phyloP scores from a whole-genome alignment of 2,329 filamentous ascomycete genomes.

The Aspergillus alliaceus region DNA sequence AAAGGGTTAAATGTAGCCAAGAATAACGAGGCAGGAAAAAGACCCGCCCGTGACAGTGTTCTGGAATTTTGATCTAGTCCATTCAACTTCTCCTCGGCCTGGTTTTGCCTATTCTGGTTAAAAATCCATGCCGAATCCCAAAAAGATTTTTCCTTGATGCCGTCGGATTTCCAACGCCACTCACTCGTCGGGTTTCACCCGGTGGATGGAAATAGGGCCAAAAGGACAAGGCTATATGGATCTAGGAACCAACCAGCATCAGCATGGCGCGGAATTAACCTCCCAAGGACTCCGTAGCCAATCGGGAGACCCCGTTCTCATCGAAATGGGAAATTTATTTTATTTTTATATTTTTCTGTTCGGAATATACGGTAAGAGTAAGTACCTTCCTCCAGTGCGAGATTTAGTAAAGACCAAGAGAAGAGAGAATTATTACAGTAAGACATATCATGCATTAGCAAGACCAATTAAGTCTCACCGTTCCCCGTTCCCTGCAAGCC shows the following conservation, averaged over 20 bases:
- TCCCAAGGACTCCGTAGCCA: neutral
- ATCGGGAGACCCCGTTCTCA: neutral
- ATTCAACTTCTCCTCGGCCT: too few relatives aligned
- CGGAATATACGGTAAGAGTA: neutral
- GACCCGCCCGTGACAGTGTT: neutral
- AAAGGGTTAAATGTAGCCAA: neutral
- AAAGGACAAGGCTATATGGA: neutral
- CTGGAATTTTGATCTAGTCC: neutral
- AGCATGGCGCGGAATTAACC: neutral
- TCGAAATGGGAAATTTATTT: neutral
- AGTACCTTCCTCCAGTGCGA: too few relatives aligned
- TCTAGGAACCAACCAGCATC: neutral
- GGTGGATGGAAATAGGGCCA: neutral
- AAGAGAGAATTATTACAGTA: neutral
- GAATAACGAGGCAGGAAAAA: neutral
- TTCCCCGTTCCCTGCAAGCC: neutral
- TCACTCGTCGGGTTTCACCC: neutral
- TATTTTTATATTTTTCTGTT: neutral
- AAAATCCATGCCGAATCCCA: neutral
- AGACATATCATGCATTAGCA: neutral
- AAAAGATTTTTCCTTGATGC: neutral
- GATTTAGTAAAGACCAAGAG: too few relatives aligned
- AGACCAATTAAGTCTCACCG: neutral
- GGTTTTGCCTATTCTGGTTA: neutral
- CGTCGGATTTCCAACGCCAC: neutral